Evolutionary conservation across 495 filamentous ascomycete genomes (phyloP), one percentile per base, ranked within the genome.

Genomic region (Cercophora sp.): DNA sequence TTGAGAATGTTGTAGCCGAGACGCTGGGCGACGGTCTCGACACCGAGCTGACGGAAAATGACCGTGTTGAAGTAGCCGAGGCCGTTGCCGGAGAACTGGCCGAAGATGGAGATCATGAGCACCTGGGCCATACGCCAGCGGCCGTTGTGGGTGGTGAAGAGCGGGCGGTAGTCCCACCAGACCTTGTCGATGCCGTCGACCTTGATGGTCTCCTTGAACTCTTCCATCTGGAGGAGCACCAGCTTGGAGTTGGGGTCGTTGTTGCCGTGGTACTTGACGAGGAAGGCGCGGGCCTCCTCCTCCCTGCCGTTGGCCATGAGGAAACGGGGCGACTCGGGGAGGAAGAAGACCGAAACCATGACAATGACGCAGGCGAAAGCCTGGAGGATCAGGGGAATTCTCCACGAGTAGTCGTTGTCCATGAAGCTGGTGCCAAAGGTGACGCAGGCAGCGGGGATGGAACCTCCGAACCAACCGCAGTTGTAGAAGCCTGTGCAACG

Each of bases 311-410:
- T 76, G 51, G 78, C 75, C 41, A 85, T 70, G 23, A 85, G 70
- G 76, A 74, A 86, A 42, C 83, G 78, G 24, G 83, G 83, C 10
- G 78, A 81, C 55, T 86, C 83, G 11, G 82, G 81, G 19, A 86
- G 75, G 58, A 86, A 80, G 60, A 82, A 70, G 52, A 86, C 66
- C 25, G 68, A 68, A 13, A 57, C 48, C 57, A 78, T 69, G 48
- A 85, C 68, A 31, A 85, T 60, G 22, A 70, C 18, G 58, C 74
- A 74, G 18, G 71, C 62, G 25, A 70, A 58, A 10, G 67, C 59
- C 64, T 79, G 76, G 8, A 75, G 52, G 16, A 75, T 73, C n/a
- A 75, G 47, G 5, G 76, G 76, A 18, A 77, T 63, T 20, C 71
- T 64, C 74, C 73, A 79, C 36, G 70, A 64, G 40, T 61, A 70